Conservation (phyloP, 306 rosid species). For the apple (Malus domestica) region ASM211411v1 NC_041790.1:1410001-1410500, state of each 20-base stretch:
- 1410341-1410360: too few species aligned
- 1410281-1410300: too few species aligned
- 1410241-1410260: too few species aligned
- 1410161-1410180: too few species aligned
- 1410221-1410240: too few species aligned
- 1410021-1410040: slow-evolving; percentile 19
- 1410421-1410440: slow-evolving; percentile 13
- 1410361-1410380: too few species aligned
- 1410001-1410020: slow-evolving; percentile 19
- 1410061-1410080: slow-evolving; percentile 19
- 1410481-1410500: slow-evolving; percentile 25
- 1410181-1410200: too few species aligned
- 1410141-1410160: slow-evolving; percentile 67
- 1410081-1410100: slow-evolving; percentile 10
- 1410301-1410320: too few species aligned
- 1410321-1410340: too few species aligned
- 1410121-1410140: slow-evolving; percentile 44
- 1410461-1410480: slow-evolving; percentile 23
- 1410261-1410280: too few species aligned
- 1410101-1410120: slow-evolving; percentile 35
- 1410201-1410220: too few species aligned
- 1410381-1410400: too few species aligned
- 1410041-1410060: slow-evolving; percentile 40
- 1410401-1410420: background rate
- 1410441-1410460: slow-evolving; percentile 28